Conservation (phyloP, 805 yeast genomes). For the Saturnispora zaruensis region DNA sequence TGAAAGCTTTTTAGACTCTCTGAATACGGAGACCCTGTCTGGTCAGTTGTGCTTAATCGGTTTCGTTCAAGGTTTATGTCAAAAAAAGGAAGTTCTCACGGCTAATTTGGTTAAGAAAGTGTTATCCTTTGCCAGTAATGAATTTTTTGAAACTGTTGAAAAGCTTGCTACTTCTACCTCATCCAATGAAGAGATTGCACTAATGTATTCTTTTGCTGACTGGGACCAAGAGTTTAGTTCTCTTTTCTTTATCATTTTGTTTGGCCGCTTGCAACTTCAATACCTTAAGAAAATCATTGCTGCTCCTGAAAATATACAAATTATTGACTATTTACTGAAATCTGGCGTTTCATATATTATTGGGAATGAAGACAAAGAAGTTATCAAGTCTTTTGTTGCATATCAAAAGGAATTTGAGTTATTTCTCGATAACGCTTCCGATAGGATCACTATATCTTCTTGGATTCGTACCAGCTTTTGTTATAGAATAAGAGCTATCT, state of each 20-base stretch:
- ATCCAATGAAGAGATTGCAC: constrained; percentile 17
- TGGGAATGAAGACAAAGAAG: constrained; percentile 8
- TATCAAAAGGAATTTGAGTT: constrained; percentile 16
- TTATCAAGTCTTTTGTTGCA: constrained; percentile 16
- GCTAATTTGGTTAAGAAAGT: constrained; percentile 16
- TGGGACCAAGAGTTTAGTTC: constrained; percentile 26
- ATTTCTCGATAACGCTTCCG: constrained; percentile 20
- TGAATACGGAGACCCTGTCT: constrained; percentile 4
- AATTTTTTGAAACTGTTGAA: constrained; percentile 24
- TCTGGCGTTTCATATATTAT: constrained; percentile 10
- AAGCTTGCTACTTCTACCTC: constrained; percentile 8
- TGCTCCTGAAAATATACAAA: constrained; percentile 7
- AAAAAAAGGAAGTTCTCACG: constrained; percentile 18
- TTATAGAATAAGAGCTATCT: constrained; percentile 22
- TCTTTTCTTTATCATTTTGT: constrained; percentile 21
- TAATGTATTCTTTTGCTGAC: constrained; percentile 26
- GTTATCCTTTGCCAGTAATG: constrained; percentile 20
- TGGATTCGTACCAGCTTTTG: constrained; percentile 22
- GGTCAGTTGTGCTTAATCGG: constrained; percentile 25
- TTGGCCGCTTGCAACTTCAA: constrained; percentile 20
- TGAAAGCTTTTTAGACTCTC: not conserved
- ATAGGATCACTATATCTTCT: constrained; percentile 20
- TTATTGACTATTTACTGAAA: constrained; percentile 16
- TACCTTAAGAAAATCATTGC: constrained; percentile 17
- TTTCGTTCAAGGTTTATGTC: constrained; percentile 24